These are phyloP conservation scores for Bolboschoenus planiculmis DNA, from an alignment of 176 grass and related monocot species.

Conservation along the genomic window DNA sequence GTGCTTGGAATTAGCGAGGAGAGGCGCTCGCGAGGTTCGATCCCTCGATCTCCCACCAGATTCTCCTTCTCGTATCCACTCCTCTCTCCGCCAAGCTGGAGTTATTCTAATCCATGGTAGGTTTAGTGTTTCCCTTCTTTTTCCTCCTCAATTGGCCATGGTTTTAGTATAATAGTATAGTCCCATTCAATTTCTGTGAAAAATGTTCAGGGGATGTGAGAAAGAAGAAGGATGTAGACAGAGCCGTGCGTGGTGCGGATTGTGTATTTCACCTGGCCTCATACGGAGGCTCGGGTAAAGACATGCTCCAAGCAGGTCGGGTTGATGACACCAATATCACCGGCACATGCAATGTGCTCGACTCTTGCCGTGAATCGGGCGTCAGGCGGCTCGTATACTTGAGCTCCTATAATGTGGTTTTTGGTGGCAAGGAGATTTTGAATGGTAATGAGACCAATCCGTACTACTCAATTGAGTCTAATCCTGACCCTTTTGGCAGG, in stretches of 20 bases:
- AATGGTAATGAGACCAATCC: constrained; percentile 55
- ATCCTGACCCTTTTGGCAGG: constrained; percentile 74
- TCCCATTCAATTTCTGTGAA: not conserved
- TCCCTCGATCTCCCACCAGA: constrained; percentile 44
- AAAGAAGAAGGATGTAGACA: constrained; percentile 55
- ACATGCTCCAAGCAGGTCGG: constrained; percentile 62
- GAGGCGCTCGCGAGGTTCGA: constrained; percentile 64
- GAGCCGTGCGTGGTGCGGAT: constrained; percentile 35
- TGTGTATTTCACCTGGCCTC: constrained; percentile 87
- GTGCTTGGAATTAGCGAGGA: constrained; percentile 58
- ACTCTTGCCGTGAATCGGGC: constrained; percentile 52
- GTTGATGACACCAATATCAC: constrained; percentile 59
- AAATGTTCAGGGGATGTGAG: constrained; percentile 52
- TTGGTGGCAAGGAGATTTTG: constrained; percentile 58
- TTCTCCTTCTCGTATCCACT: constrained; percentile 37
- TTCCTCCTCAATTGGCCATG: not conserved
- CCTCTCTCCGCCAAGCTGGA: constrained; percentile 34
- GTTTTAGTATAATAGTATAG: not conserved
- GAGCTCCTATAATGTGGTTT: constrained; percentile 74
- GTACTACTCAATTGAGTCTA: constrained; percentile 69
- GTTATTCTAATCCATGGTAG: constrained; percentile 55
- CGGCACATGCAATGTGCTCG: constrained; percentile 63
- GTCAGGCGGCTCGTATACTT: constrained; percentile 69
- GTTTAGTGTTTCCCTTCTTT: not conserved
- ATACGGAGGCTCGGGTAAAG: constrained; percentile 80